These are phyloP conservation scores for Laetiporus sulphureus DNA, from an alignment of 1,284 basidiomycete genomes.

Conservation along the genomic window DNA sequence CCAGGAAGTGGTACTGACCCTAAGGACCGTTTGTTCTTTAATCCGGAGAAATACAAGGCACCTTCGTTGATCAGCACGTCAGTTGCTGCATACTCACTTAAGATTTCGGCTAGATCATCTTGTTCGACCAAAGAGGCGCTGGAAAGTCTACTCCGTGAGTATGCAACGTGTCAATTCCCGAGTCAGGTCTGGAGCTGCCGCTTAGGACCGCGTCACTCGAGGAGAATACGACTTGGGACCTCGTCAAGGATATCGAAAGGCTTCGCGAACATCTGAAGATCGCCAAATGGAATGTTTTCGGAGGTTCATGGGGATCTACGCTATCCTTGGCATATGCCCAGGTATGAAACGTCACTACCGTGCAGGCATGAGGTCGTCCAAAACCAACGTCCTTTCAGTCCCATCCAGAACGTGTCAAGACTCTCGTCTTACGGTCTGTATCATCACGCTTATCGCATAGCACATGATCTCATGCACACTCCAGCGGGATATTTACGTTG, in stretches of 20 bases:
- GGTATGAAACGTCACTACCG: constrained; percentile 29
- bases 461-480: neutral
- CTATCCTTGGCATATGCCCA: constrained; percentile 87
- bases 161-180: neutral
- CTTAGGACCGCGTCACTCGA: constrained; percentile 64
- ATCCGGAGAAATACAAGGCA: constrained; percentile 79
- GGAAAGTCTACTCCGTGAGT: constrained; percentile 81
- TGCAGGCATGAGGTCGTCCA: too few species aligned
- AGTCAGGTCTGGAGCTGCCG: neutral
- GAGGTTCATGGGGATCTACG: constrained; percentile 91
- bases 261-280: constrained; percentile 61
- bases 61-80: neutral
- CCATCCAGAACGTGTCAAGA: constrained; percentile 78
- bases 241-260: constrained; percentile 86
- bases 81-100: neutral
- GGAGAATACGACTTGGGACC: constrained; percentile 93
- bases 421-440: constrained; percentile 72
- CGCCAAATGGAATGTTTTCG: constrained; percentile 91
- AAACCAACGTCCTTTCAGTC: constrained; percentile 33
- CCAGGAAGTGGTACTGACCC: constrained; percentile 69
- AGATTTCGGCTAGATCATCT: constrained; percentile 45
- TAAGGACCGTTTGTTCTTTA: constrained; percentile 73
- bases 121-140: constrained; percentile 82
- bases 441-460: neutral
- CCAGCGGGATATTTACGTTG: constrained; percentile 84